phyloP scores from a whole-genome alignment of 495 filamentous ascomycete species.

The Aspergillus bertholletiae region DNA sequence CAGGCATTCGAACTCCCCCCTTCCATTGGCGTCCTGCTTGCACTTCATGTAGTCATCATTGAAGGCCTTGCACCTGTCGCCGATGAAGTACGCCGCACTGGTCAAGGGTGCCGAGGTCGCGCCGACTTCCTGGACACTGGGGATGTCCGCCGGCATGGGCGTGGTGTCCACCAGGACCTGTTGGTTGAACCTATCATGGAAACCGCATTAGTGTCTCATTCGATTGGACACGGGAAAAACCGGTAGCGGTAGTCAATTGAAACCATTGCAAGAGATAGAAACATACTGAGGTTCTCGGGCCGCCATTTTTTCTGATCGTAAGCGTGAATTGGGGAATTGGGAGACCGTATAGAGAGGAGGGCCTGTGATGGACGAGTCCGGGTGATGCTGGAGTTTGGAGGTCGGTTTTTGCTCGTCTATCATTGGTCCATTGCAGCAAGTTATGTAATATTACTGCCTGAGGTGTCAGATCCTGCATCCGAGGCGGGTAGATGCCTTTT shows the following conservation, averaged over 20 bases:
- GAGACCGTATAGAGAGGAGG: conserved; percentile 17
- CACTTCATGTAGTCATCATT: conserved; percentile 99
- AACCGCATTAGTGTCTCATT: not conserved
- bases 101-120: conserved; percentile 85
- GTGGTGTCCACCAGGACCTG: conserved; percentile 91
- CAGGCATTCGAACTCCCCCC: conserved; percentile 90
- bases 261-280: not conserved
- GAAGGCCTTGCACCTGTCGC: conserved; percentile 86
- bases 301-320: conserved; percentile 42
- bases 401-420: conserved; percentile 18
- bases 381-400: conserved; percentile 5
- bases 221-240: not conserved
- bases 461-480: not conserved
- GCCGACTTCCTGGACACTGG: conserved; percentile 86
- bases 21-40: conserved; percentile 85
- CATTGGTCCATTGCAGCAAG: conserved; percentile 10
- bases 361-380: conserved; percentile 22
- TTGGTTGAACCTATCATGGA: conserved; percentile 75
- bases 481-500: not conserved
- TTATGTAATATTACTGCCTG: conserved; percentile 16
- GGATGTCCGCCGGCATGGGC: conserved; percentile 86
- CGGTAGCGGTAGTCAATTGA: not conserved
- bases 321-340: conserved; percentile 20
- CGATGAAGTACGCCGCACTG: conserved; percentile 96
- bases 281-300: conserved; percentile 47